These are phyloP conservation scores for Buxus sempervirens DNA, from an alignment of 164 flowering plant genomes.

Conservation along the genomic window DNA sequence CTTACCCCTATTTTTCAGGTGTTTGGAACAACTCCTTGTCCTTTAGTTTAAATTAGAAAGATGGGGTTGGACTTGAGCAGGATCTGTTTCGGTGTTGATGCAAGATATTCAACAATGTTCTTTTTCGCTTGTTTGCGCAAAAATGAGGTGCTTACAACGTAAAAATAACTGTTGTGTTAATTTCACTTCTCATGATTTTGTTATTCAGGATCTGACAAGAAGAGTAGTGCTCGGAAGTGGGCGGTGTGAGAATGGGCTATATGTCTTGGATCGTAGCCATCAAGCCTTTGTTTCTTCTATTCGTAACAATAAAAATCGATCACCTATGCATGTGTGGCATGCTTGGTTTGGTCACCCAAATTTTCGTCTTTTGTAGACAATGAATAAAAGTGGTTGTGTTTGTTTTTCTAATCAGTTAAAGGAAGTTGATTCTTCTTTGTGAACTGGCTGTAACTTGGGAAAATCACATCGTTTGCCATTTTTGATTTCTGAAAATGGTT, in stretches of 20 bases:
- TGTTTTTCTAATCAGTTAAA: neutral
- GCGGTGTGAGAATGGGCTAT: constrained; percentile 3
- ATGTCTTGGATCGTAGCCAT: constrained; percentile 1
- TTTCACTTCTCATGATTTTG: neutral
- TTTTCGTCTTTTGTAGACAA: neutral
- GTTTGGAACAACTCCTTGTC: neutral
- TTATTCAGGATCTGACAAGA: neutral
- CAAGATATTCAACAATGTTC: too few species aligned
- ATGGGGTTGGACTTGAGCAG: too few species aligned
- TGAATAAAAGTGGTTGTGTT: neutral
- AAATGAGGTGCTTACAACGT: too few species aligned
- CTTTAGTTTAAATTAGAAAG: too few species aligned
- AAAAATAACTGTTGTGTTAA: neutral
- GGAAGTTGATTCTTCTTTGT: neutral
- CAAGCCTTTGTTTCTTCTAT: constrained; percentile 1
- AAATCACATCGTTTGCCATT: neutral
- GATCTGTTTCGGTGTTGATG: too few species aligned
- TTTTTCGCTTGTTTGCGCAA: too few species aligned
- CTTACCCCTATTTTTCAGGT: neutral
- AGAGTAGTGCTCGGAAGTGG: neutral
- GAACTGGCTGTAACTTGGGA: neutral
- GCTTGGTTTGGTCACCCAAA: neutral
- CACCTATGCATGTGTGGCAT: too few species aligned
- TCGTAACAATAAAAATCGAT: too few species aligned
- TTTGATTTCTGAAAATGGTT: neutral